These are phyloP conservation scores for Rhizophagus clarus DNA, from an alignment of 192 early-diverging fungal genomes.

Conservation along the genomic window DNA sequence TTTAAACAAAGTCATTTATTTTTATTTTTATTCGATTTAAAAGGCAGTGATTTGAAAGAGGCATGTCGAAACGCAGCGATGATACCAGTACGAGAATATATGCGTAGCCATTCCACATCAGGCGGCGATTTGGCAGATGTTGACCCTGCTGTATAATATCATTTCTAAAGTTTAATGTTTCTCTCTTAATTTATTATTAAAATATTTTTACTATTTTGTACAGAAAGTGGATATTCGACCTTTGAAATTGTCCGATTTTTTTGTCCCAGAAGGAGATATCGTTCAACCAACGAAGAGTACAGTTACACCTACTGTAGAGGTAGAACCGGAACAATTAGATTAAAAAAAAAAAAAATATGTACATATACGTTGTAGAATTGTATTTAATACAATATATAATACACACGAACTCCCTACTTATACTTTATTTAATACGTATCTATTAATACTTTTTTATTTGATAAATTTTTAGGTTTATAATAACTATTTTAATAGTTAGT, in stretches of 20 bases:
- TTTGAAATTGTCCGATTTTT: constrained; percentile 15
- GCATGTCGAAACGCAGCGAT: constrained; percentile 95
- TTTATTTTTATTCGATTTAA: neutral
- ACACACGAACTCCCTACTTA: no score
- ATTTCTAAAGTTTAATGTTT: neutral
- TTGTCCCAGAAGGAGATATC: neutral
- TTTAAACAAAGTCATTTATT: neutral
- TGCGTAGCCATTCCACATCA: constrained; percentile 44
- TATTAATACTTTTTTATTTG: no score
- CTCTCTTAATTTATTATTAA: neutral
- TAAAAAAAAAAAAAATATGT: no score
- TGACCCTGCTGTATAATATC: constrained; percentile 24
- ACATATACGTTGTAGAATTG: no score
- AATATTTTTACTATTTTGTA: neutral
- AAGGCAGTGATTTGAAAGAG: constrained; percentile 95
- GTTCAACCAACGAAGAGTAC: neutral
- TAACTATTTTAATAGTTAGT: no score
- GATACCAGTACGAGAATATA: constrained; percentile 89
- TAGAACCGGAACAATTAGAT: no score
- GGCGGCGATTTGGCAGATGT: constrained; percentile 18
- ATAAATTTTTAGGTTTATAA: no score
- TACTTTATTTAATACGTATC: no score
- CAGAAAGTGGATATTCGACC: constrained; percentile 26
- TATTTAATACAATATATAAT: no score
- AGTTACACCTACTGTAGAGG: no score